Conservation (phyloP, 176 grass and related monocot genomes). For the Oryza nivara region DNA sequence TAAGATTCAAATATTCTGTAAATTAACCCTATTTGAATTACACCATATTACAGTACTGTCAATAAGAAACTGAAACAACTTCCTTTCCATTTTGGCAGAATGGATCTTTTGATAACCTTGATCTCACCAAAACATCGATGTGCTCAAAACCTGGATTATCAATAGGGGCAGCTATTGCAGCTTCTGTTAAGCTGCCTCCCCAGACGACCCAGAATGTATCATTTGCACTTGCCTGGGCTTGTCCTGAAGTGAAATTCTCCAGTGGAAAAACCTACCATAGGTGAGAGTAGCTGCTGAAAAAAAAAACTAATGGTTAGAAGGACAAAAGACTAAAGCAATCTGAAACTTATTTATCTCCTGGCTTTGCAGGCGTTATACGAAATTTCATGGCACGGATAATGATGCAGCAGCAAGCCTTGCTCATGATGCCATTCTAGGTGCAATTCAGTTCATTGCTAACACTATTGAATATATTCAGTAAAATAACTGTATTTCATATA, state of each 20-base stretch:
- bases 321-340: conserved; percentile 23
- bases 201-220: conserved; percentile 67
- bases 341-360: conserved; percentile 12
- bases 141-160: conserved; percentile 72
- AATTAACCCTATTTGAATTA: background rate
- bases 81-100: conserved; percentile 55
- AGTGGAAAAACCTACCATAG: conserved; percentile 95
- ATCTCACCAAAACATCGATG: conserved; percentile 54
- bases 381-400: conserved; percentile 88
- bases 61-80: conserved; percentile 17
- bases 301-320: conserved; percentile 2
- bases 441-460: background rate
- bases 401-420: conserved; percentile 80
- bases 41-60: background rate
- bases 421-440: conserved; percentile 88
- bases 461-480: conserved; percentile 8
- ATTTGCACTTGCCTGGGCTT: conserved; percentile 98
- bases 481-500: background rate
- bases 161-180: conserved; percentile 89
- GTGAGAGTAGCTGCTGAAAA: conserved; percentile 39
- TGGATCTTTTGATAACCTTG: conserved; percentile 87
- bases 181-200: conserved; percentile 67
- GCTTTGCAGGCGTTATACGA: conserved; percentile 78
- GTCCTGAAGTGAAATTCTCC: conserved; percentile 93
- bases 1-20: conserved; percentile 20